Conservation (phyloP, 208 protist species). For the Leptomonas seymouri region DNA sequence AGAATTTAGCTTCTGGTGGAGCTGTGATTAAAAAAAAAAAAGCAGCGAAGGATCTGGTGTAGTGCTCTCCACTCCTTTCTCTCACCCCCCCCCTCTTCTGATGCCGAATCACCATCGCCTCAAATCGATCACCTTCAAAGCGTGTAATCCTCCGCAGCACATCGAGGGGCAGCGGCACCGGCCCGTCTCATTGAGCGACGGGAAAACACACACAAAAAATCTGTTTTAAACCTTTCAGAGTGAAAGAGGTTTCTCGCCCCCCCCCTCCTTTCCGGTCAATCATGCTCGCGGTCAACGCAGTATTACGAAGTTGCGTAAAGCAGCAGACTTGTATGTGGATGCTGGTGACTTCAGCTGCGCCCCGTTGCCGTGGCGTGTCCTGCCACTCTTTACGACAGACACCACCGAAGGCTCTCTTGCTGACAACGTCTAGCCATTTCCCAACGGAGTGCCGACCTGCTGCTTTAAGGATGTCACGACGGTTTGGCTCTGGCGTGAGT, state of each 20-base stretch:
- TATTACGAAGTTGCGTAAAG: not conserved
- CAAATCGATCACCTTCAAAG: no score
- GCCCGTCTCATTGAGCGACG: no score
- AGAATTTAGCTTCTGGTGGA: no score
- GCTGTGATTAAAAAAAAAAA: no score
- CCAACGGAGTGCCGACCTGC: not conserved
- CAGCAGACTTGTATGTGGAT: not conserved
- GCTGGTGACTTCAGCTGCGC: not conserved
- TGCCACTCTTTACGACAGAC: not conserved
- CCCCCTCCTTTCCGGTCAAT: not conserved
- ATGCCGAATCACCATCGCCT: no score
- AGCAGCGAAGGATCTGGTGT: no score
- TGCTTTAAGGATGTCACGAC: not conserved
- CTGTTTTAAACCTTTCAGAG: not conserved
- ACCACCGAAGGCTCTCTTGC: not conserved
- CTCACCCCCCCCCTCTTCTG: no score
- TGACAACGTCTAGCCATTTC: not conserved
- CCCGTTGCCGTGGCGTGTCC: not conserved
- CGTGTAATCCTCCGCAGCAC: no score
- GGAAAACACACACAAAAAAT: no score
- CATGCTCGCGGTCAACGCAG: not conserved
- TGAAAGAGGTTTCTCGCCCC: not conserved
- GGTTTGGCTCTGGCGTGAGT: conserved; percentile 6
- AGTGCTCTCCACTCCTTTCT: no score
- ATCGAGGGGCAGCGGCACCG: no score